Evolutionary conservation across 768 basidiomycete genomes (phyloP).

Genomic region (Termitomyces sp.): DNA sequence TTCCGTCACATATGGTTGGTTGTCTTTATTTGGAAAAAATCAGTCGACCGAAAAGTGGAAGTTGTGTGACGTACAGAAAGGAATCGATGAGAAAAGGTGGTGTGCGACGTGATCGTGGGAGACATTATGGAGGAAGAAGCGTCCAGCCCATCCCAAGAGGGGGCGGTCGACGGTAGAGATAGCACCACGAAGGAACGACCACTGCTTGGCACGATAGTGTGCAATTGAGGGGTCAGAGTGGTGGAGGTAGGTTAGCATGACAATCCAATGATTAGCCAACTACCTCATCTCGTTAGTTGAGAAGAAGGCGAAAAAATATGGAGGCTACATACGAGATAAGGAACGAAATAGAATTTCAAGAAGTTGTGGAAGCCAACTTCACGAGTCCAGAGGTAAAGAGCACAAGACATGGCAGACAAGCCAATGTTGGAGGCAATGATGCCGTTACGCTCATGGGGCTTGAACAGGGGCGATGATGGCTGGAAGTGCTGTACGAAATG

Average conservation of each 20-base stretch:
- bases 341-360: slow-evolving; percentile 41
- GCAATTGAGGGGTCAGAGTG: slow-evolving; percentile 53
- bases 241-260: slow-evolving; percentile 60
- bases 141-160: slow-evolving; percentile 54
- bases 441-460: slow-evolving; percentile 37
- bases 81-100: slow-evolving; percentile 56
- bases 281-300: slow-evolving; percentile 8
- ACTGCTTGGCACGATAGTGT: slow-evolving; percentile 47
- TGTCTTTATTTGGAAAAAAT: slow-evolving; percentile 29
- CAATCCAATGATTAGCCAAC: slow-evolving; percentile 51
- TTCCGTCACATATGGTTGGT: slow-evolving; percentile 52
- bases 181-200: slow-evolving; percentile 56
- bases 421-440: slow-evolving; percentile 48
- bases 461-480: slow-evolving; percentile 46
- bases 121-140: slow-evolving; percentile 59
- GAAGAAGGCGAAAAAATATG: neutral
- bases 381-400: slow-evolving; percentile 34
- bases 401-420: slow-evolving; percentile 32
- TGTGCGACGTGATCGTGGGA: slow-evolving; percentile 50
- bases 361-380: slow-evolving; percentile 34
- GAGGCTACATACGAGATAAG: slow-evolving; percentile 38
- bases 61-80: slow-evolving; percentile 34
- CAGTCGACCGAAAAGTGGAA: neutral
- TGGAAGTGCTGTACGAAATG: slow-evolving; percentile 36
- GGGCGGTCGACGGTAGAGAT: slow-evolving; percentile 53